Conservation (phyloP, 2,329 filamentous ascomycete genomes). For the Claviceps fusiformis region DNA sequence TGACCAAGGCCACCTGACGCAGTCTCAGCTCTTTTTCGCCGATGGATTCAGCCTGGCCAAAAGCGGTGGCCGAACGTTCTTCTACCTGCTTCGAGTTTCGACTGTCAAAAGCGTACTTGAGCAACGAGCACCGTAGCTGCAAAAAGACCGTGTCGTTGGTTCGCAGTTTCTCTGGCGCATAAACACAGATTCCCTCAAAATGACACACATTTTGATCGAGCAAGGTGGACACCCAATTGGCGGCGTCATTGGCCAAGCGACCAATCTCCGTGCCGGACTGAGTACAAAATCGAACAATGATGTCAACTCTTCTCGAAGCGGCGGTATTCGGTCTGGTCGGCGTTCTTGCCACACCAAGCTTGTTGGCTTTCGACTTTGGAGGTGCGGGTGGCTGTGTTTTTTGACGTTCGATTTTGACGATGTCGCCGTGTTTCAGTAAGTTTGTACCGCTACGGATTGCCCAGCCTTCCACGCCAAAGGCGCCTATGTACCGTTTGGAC, state of each 20-base stretch:
- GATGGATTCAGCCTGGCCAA: constrained; percentile 70
- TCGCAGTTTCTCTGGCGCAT: constrained; percentile 67
- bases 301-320: constrained; percentile 59
- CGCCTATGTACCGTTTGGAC: constrained; percentile 62
- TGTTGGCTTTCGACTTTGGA: constrained; percentile 28
- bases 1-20: constrained; percentile 77
- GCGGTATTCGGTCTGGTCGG: constrained; percentile 28
- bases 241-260: constrained; percentile 71
- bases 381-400: constrained; percentile 50
- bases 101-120: constrained; percentile 59
- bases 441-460: constrained; percentile 69
- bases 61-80: constrained; percentile 61
- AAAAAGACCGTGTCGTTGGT: constrained; percentile 93
- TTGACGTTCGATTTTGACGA: constrained; percentile 75
- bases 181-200: constrained; percentile 82
- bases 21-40: constrained; percentile 76
- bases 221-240: constrained; percentile 82
- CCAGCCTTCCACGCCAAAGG: constrained; percentile 87
- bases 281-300: constrained; percentile 86
- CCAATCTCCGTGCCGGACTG: constrained; percentile 68
- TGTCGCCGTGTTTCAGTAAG: constrained; percentile 67
- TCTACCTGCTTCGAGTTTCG: constrained; percentile 44
- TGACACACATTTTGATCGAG: constrained; percentile 81
- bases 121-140: constrained; percentile 66
- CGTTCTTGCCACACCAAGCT: constrained; percentile 21